phyloP scores from a whole-genome alignment of 2,329 filamentous ascomycete species.

The Plectosphaerella plurivora region DNA sequence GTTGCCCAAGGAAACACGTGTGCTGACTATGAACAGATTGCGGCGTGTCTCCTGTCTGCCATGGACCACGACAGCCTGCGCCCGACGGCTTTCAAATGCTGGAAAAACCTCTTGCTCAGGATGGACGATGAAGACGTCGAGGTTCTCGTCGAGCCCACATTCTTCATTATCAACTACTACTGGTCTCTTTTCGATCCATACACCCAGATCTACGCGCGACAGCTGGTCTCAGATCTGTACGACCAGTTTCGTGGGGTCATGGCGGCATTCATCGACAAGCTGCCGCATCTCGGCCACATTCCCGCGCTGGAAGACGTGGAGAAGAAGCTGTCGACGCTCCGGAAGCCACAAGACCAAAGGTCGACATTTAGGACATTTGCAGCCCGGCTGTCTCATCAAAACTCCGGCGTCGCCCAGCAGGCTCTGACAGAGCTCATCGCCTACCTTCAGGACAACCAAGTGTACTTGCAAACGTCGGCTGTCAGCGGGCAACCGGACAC shows the following conservation, averaged over 20 bases:
- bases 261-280: slow-evolving; percentile 61
- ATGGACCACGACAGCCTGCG: slow-evolving; percentile 72
- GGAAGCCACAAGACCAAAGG: slow-evolving; percentile 55
- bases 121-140: slow-evolving; percentile 77
- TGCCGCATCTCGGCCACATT: slow-evolving; percentile 75
- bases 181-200: slow-evolving; percentile 64
- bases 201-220: slow-evolving; percentile 56
- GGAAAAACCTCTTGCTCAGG: slow-evolving; percentile 71
- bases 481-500: slow-evolving; percentile 79
- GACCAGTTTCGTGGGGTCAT: slow-evolving; percentile 58
- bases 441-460: slow-evolving; percentile 70
- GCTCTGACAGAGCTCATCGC: slow-evolving; percentile 71
- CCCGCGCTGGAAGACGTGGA: slow-evolving; percentile 66
- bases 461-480: slow-evolving; percentile 72
- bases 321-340: slow-evolving; percentile 58
- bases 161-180: slow-evolving; percentile 79
- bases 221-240: slow-evolving; percentile 62
- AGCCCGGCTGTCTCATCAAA: slow-evolving; percentile 74
- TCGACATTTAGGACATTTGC: slow-evolving; percentile 54
- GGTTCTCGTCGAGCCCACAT: slow-evolving; percentile 78
- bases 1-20: background rate
- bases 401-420: slow-evolving; percentile 77
- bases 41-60: slow-evolving; percentile 85
- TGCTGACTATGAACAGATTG: slow-evolving; percentile 55
- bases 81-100: slow-evolving; percentile 75